phyloP scores from a whole-genome alignment of 1,284 basidiomycete genomes.

The Sporisorium iseilematis-ciliati region DNA sequence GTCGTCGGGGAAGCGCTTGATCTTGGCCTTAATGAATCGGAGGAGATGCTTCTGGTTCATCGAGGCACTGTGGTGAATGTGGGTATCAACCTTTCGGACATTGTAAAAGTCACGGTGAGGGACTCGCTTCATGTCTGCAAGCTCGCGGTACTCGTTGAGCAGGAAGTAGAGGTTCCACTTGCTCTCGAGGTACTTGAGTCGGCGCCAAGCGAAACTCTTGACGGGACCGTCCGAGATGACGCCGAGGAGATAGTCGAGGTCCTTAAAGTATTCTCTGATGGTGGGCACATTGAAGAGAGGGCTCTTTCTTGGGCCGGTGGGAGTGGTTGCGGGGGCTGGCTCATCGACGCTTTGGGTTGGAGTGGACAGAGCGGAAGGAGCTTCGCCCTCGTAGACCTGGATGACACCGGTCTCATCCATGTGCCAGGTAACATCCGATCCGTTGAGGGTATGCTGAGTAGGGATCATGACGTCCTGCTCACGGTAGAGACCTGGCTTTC shows the following conservation, averaged over 20 bases:
- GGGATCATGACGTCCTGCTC: conserved; percentile 56
- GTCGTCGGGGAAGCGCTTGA: conserved; percentile 86
- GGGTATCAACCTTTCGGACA: conserved; percentile 94
- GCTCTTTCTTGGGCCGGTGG: conserved; percentile 21
- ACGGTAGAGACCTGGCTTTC: conserved; percentile 64
- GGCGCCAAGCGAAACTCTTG: conserved; percentile 93
- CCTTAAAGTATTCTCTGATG: conserved; percentile 93
- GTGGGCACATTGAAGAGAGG: conserved; percentile 84
- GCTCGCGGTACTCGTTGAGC: conserved; percentile 92
- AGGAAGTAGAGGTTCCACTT: conserved; percentile 96
- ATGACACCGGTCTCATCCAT: conserved; percentile 66
- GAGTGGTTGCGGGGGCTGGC: conserved; percentile 16
- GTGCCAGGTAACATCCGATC: conserved; percentile 48
- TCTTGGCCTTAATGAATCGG: conserved; percentile 98
- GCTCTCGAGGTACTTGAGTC: conserved; percentile 91
- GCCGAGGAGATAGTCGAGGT: conserved; percentile 81
- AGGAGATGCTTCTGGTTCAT: conserved; percentile 99
- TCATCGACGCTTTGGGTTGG: conserved; percentile 44
- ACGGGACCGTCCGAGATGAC: conserved; percentile 90
- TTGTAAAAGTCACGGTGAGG: conserved; percentile 94
- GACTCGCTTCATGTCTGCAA: conserved; percentile 92
- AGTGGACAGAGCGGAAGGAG: conserved; percentile 25
- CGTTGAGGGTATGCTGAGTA: conserved; percentile 40
- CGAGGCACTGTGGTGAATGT: conserved; percentile 96
- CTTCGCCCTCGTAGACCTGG: conserved; percentile 60